A percentile compares a stretch with the other conserved stretches of the same genome.
Conservation (phyloP, 1,139 yeast genomes). For the Diutina neorugosa region DNA sequence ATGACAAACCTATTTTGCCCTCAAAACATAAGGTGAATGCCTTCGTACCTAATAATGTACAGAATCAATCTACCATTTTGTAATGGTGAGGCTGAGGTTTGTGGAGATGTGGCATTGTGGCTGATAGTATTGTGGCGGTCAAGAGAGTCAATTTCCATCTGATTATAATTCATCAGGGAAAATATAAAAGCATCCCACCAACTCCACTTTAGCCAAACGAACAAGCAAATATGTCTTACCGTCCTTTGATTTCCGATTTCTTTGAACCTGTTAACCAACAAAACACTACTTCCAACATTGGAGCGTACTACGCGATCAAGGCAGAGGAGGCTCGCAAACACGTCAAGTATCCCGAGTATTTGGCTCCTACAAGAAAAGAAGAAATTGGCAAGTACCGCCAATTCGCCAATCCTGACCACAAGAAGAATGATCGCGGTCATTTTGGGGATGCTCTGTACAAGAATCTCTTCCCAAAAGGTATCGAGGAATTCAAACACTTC, state of each 20-base stretch:
- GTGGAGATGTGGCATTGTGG: neutral
- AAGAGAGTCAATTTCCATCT: neutral
- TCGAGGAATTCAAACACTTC: neutral
- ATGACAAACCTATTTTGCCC: too few relatives aligned
- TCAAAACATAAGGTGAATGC: too few relatives aligned
- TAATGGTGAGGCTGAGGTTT: too few relatives aligned
- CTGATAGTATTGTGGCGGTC: neutral
- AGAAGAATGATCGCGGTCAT: conserved; percentile 2
- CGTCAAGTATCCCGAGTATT: conserved; percentile 4
- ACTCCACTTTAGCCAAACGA: neutral
- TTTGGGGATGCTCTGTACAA: neutral
- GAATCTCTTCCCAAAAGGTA: neutral
- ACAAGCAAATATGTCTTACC: neutral
- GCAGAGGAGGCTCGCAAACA: conserved; percentile 7
- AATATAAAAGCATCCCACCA: neutral
- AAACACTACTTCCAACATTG: neutral
- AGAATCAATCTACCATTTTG: too few relatives aligned
- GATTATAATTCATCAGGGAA: neutral
- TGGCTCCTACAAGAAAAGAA: neutral
- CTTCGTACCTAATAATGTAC: too few relatives aligned
- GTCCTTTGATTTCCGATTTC: neutral
- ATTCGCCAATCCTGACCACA: neutral
- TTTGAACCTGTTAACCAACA: conserved; percentile 1
- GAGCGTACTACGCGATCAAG: conserved; percentile 6
- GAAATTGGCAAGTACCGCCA: neutral